Conservation (phyloP, 2,329 filamentous ascomycete species). For the Claviceps africana region DNA sequence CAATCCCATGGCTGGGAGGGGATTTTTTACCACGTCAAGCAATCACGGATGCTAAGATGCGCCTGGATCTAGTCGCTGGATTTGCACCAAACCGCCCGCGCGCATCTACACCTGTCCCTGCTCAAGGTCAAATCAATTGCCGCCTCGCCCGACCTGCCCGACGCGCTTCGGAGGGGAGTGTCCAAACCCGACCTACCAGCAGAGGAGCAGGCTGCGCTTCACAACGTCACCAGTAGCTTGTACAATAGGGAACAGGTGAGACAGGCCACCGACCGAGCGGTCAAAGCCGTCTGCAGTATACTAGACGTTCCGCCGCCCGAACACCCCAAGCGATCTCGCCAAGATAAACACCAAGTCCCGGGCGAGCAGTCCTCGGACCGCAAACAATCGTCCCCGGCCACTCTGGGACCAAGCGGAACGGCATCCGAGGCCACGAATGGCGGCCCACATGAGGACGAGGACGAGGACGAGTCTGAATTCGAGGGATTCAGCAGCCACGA, state of each 20-base stretch:
- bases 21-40: no score
- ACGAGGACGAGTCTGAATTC: slow-evolving; percentile 22
- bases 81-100: slow-evolving; percentile 41
- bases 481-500: slow-evolving; percentile 26
- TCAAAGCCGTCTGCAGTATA: slow-evolving; percentile 33
- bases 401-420: slow-evolving; percentile 4
- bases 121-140: slow-evolving; percentile 39
- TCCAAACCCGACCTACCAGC: slow-evolving; percentile 37
- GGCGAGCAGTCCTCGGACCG: slow-evolving; percentile 16
- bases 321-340: slow-evolving; percentile 18
- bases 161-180: slow-evolving; percentile 30
- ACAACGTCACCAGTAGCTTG: slow-evolving; percentile 46
- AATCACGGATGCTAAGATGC: not conserved
- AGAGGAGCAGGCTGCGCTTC: slow-evolving; percentile 36
- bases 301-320: slow-evolving; percentile 35
- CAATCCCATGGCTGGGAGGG: no score
- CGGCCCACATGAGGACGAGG: slow-evolving; percentile 14
- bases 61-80: slow-evolving; percentile 33
- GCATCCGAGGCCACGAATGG: slow-evolving; percentile 7
- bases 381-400: not conserved
- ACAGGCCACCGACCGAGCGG: slow-evolving; percentile 32
- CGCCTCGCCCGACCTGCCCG: slow-evolving; percentile 35
- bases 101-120: slow-evolving; percentile 40
- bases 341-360: slow-evolving; percentile 19
- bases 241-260: slow-evolving; percentile 39